A percentile compares a stretch with the other conserved stretches of the same genome.
These are phyloP conservation scores for Mycena olivaceomarginata DNA, from an alignment of 768 basidiomycete species.

Conservation along the genomic window DNA sequence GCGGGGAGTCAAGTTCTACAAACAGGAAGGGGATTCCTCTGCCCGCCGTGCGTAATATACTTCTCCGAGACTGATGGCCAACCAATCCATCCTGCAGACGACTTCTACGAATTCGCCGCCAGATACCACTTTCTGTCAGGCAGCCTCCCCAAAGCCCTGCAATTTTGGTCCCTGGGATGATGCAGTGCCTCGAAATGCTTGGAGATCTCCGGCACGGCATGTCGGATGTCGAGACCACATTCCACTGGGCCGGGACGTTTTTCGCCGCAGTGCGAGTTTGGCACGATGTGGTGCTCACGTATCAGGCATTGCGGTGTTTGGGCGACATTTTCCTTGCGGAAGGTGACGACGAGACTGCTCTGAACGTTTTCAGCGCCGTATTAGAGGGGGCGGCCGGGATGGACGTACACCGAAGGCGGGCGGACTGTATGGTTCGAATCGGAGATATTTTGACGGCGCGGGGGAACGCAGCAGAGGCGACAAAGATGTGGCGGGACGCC, in stretches of 20 bases:
- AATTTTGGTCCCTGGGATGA: not conserved
- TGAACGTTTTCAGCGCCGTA: not conserved
- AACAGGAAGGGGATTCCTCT: no score
- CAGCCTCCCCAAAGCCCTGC: no score
- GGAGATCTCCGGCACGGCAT: slow-evolving; percentile 9
- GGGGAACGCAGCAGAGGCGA: not conserved
- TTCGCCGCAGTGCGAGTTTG: slow-evolving; percentile 7
- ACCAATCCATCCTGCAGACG: no score
- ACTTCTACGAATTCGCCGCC: no score
- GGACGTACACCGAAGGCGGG: slow-evolving; percentile 17
- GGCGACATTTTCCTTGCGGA: not conserved
- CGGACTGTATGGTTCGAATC: not conserved
- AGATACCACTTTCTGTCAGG: no score
- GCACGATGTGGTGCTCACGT: not conserved
- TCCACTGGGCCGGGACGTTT: slow-evolving; percentile 12
- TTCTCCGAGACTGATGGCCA: no score
- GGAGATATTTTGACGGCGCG: slow-evolving; percentile 15
- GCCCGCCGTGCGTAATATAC: no score
- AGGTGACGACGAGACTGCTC: slow-evolving; percentile 19
- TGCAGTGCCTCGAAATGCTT: slow-evolving; percentile 20
- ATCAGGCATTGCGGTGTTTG: slow-evolving; percentile 9
- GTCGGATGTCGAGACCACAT: not conserved
- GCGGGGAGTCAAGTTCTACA: no score
- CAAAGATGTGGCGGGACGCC: slow-evolving; percentile 9
- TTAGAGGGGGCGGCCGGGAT: slow-evolving; percentile 3